Percentiles rank a stretch among this genome's conserved stretches.
Conservation (phyloP, 371 early-diverging fungal species). For the Basidiobolus heterosporus region DNA sequence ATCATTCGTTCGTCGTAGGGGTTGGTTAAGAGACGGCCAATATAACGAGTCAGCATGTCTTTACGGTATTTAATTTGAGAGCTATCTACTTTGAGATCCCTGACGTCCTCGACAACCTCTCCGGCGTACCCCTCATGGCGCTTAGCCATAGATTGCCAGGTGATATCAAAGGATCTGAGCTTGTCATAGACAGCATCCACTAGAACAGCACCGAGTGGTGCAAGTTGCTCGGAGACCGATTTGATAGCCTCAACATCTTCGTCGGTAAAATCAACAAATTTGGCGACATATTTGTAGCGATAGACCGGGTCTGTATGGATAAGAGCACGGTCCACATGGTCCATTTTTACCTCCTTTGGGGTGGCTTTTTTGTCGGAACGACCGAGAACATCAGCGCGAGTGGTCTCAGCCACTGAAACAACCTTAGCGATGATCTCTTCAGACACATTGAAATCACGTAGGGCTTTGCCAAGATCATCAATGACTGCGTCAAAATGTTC, state of each 20-base stretch:
- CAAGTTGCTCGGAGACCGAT: slow-evolving; percentile 37
- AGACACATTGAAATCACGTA: too few species aligned
- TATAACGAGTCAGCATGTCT: slow-evolving; percentile 50
- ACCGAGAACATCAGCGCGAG: too few species aligned
- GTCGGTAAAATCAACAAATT: slow-evolving; percentile 46
- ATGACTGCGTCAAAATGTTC: too few species aligned
- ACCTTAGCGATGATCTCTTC: too few species aligned
- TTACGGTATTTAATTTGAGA: slow-evolving; percentile 73
- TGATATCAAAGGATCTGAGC: slow-evolving; percentile 40
- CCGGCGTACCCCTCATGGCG: slow-evolving; percentile 47
- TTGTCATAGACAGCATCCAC: slow-evolving; percentile 58
- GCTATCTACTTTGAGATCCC: slow-evolving; percentile 31
- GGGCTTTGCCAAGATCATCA: too few species aligned
- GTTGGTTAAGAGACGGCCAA: slow-evolving; percentile 48
- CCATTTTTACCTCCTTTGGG: slow-evolving; percentile 7
- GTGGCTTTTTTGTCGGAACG: too few species aligned
- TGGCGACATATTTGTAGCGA: slow-evolving; percentile 50
- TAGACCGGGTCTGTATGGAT: slow-evolving; percentile 52
- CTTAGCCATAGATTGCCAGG: slow-evolving; percentile 42
- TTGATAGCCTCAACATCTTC: slow-evolving; percentile 42
- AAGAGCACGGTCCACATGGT: slow-evolving; percentile 36
- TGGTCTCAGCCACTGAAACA: too few species aligned
- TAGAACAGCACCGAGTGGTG: slow-evolving; percentile 55
- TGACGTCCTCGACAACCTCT: slow-evolving; percentile 17
- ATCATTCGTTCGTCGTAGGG: slow-evolving; percentile 58